Percentiles rank a stretch among this genome's conserved stretches.
Evolutionary conservation across 306 rosid species (phyloP).

Genomic region (Sicyos edulis): DNA sequence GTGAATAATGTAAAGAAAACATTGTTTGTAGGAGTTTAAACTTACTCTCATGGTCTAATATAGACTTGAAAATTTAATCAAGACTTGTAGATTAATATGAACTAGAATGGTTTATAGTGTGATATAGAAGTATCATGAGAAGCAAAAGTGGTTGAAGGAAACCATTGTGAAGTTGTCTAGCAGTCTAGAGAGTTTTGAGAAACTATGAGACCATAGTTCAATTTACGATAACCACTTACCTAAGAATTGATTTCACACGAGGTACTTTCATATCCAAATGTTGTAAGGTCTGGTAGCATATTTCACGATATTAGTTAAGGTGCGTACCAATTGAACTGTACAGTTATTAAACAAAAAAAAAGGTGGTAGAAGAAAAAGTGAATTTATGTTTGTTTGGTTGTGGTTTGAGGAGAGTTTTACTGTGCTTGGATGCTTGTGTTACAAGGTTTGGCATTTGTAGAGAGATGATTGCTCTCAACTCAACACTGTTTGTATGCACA

Average conservation of each 20-base stretch:
- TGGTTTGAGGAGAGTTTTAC: not conserved
- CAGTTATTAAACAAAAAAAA: too few relatives aligned
- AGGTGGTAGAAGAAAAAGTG: not conserved
- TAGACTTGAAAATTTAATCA: not conserved
- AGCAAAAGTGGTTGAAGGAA: not conserved
- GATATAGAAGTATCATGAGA: not conserved
- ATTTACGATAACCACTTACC: too few relatives aligned
- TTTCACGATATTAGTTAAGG: too few relatives aligned
- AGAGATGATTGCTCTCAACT: not conserved
- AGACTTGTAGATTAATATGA: too few relatives aligned
- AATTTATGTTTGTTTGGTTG: not conserved
- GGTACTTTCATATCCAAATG: too few relatives aligned
- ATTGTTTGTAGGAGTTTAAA: not conserved
- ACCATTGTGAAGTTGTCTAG: too few relatives aligned
- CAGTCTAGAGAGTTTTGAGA: too few relatives aligned
- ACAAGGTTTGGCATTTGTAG: conserved; percentile 9
- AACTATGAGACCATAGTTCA: too few relatives aligned
- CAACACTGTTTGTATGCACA: not conserved
- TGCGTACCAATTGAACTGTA: too few relatives aligned
- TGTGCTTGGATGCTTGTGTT: conserved; percentile 8
- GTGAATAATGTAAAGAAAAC: not conserved
- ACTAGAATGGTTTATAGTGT: not conserved
- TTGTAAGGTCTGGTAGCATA: too few relatives aligned
- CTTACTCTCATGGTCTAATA: not conserved
- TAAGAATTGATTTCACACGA: too few relatives aligned